These are phyloP conservation scores for Lentinula sp. DNA, from an alignment of 768 basidiomycete species.

Conservation along the genomic window DNA sequence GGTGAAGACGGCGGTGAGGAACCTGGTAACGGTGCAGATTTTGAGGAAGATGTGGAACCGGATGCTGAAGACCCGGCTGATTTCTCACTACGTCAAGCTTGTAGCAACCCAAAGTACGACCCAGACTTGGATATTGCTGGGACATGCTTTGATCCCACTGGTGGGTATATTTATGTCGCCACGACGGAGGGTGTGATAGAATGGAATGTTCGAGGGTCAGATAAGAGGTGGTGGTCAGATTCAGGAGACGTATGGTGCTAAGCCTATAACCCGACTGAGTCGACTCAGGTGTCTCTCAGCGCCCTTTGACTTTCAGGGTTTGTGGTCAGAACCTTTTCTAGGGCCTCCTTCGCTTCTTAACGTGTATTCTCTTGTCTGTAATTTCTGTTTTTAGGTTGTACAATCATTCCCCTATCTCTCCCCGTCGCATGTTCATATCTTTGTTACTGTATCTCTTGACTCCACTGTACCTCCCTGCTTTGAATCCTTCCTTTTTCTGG, in stretches of 20 bases:
- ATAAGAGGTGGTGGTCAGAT: slow-evolving; percentile 68
- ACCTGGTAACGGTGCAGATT: slow-evolving; percentile 7
- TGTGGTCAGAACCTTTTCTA: neutral
- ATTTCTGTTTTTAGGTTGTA: neutral
- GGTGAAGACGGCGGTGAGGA: slow-evolving; percentile 8
- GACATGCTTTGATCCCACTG: slow-evolving; percentile 66
- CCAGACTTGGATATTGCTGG: slow-evolving; percentile 59
- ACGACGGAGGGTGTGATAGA: slow-evolving; percentile 55
- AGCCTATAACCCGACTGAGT: neutral
- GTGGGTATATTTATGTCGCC: slow-evolving; percentile 64
- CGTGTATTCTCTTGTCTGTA: neutral
- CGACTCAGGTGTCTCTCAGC: neutral
- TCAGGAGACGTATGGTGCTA: slow-evolving; percentile 13
- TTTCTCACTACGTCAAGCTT: neutral
- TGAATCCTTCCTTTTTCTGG: too few relatives aligned
- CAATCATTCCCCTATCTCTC: neutral
- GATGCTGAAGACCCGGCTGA: neutral
- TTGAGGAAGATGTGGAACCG: neutral
- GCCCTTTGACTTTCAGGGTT: neutral
- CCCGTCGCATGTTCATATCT: neutral
- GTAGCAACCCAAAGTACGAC: slow-evolving; percentile 10
- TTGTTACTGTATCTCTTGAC: neutral
- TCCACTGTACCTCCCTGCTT: neutral
- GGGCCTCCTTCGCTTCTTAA: neutral
- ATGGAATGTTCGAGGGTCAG: slow-evolving; percentile 67